Conservation (phyloP, 2,329 filamentous ascomycete genomes). For the Capronia americana region DNA sequence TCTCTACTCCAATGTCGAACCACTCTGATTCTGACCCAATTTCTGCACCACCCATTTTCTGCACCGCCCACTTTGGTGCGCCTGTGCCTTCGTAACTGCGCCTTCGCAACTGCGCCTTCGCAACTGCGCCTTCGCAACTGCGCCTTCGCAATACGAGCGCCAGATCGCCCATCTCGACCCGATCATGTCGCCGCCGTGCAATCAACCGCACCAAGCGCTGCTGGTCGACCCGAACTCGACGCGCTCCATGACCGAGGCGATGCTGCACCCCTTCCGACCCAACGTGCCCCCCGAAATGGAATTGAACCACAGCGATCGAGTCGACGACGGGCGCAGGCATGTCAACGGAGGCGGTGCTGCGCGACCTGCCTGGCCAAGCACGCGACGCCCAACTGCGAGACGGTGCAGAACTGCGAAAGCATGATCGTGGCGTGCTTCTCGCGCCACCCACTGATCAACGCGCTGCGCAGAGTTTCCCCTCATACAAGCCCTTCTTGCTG, state of each 20-base stretch:
- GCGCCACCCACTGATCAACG: slow-evolving; percentile 55
- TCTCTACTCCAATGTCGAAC: no score
- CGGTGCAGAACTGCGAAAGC: slow-evolving; percentile 51
- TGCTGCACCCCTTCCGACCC: slow-evolving; percentile 51
- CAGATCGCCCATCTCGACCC: slow-evolving; percentile 39
- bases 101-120: no score
- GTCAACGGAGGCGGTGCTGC: slow-evolving; percentile 56
- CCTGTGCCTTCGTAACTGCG: no score
- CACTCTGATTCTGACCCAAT: no score
- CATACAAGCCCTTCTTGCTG: no score
- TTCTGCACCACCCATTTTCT: no score
- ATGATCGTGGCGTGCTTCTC: slow-evolving; percentile 59
- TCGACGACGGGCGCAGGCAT: slow-evolving; percentile 58
- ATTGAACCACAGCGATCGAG: slow-evolving; percentile 60
- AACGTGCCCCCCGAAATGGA: slow-evolving; percentile 57
- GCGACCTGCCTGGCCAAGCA: slow-evolving; percentile 51
- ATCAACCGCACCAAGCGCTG: slow-evolving; percentile 46
- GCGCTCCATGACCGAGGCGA: slow-evolving; percentile 55
- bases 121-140: no score
- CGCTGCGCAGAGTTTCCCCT: no score
- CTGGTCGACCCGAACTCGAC: slow-evolving; percentile 59
- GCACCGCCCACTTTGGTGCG: no score
- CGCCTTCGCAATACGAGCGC: no score
- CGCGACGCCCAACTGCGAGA: slow-evolving; percentile 47
- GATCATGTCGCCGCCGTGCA: slow-evolving; percentile 35